Evolutionary conservation across 176 grass and related monocot genomes (phyloP).

Genomic region (Elaeis guineensis): DNA sequence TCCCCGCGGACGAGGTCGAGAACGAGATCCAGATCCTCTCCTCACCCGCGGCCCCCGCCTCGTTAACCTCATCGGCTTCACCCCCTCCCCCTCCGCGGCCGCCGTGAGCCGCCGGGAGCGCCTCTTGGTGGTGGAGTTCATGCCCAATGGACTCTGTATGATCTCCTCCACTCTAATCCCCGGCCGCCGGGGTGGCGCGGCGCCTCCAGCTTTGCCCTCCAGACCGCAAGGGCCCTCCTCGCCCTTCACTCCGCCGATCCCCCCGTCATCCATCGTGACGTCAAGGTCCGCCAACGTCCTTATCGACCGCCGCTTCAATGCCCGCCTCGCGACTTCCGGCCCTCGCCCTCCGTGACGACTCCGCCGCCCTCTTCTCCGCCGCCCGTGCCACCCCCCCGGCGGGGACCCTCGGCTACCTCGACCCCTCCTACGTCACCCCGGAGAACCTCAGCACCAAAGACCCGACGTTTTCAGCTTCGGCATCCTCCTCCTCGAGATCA

Average conservation of each 20-base stretch:
- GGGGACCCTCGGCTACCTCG: constrained; percentile 87
- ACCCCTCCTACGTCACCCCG: constrained; percentile 89
- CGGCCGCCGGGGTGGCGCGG: constrained; percentile 50
- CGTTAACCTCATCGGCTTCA: constrained; percentile 90
- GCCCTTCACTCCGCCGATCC: constrained; percentile 72
- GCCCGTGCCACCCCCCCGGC: constrained; percentile 46
- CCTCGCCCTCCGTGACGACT: constrained; percentile 54
- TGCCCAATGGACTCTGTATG: constrained; percentile 94
- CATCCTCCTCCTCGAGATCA: constrained; percentile 95
- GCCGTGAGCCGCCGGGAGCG: constrained; percentile 4
- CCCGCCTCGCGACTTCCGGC: constrained; percentile 89
- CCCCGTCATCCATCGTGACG: constrained; percentile 64
- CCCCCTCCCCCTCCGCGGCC: constrained; percentile 23
- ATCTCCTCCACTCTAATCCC: constrained; percentile 72
- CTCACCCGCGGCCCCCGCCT: constrained; percentile 55
- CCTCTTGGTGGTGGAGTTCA: constrained; percentile 80
- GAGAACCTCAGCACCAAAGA: constrained; percentile 98
- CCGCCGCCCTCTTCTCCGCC: background rate
- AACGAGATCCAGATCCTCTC: constrained; percentile 94
- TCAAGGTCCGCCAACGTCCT: constrained; percentile 78
- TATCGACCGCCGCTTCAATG: constrained; percentile 68
- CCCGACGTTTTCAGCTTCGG: constrained; percentile 99
- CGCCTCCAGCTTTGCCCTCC: constrained; percentile 75
- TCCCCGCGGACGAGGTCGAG: constrained; percentile 70
- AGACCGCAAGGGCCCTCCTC: constrained; percentile 69